Evolutionary conservation across 345 rosid genomes (phyloP).

Genomic region (Trapa incisa): DNA sequence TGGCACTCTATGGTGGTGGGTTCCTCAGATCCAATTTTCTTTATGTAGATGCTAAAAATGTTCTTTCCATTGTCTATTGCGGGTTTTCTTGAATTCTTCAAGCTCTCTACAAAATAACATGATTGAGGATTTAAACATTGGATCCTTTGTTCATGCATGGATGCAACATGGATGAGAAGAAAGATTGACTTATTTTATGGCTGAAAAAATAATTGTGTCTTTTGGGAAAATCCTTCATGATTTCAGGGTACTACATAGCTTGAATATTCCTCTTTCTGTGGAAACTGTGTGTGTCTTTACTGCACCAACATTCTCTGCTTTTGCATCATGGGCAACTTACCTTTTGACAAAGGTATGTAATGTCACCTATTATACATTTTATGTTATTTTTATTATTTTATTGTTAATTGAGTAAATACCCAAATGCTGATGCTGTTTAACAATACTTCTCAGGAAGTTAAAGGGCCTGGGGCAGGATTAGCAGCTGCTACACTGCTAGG

Average conservation of each 20-base stretch:
- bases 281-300: slow-evolving; percentile 98
- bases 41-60: background rate
- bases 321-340: slow-evolving; percentile 96
- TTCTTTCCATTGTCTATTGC: background rate
- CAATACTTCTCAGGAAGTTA: slow-evolving; percentile 57
- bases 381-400: background rate
- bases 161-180: background rate
- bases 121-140: slow-evolving; percentile 7
- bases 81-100: background rate
- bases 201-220: background rate
- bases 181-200: background rate
- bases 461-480: slow-evolving; percentile 89
- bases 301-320: slow-evolving; percentile 90
- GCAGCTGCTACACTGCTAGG: slow-evolving; percentile 91
- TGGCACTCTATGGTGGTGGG: slow-evolving; percentile 91
- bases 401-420: background rate
- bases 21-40: slow-evolving; percentile 7
- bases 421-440: slow-evolving; percentile 11
- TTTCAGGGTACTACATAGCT: slow-evolving; percentile 52
- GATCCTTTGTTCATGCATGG: background rate
- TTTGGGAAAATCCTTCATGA: slow-evolving; percentile 8
- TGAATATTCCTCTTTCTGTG: slow-evolving; percentile 91
- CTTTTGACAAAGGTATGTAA: slow-evolving; percentile 68
- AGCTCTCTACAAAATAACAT: background rate
- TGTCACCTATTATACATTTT: slow-evolving; percentile 2